Percentiles rank a stretch among this genome's conserved stretches.
Evolutionary conservation across 306 rosid species (phyloP).

Genomic region (Prunus armeniaca): DNA sequence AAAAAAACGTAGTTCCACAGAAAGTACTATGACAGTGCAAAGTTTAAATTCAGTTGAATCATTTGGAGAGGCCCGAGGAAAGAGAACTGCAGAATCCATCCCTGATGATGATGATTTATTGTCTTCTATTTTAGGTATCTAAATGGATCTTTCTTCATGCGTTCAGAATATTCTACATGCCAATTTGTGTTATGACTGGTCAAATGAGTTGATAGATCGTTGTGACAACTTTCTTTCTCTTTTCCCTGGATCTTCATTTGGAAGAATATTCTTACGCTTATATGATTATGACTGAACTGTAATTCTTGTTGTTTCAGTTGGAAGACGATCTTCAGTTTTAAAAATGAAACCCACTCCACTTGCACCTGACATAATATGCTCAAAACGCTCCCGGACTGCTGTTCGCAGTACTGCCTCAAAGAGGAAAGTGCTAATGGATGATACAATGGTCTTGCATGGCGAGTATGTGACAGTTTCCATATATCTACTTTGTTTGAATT

Average conservation of each 20-base stretch:
- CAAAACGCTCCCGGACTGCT: slow-evolving; percentile 56
- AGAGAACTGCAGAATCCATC: slow-evolving; percentile 59
- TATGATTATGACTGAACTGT: slow-evolving; percentile 26
- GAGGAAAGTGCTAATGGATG: slow-evolving; percentile 97
- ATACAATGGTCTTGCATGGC: slow-evolving; percentile 95
- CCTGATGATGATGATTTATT: slow-evolving; percentile 95
- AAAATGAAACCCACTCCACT: slow-evolving; percentile 82
- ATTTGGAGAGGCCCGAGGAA: slow-evolving; percentile 52
- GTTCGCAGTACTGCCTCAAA: slow-evolving; percentile 56
- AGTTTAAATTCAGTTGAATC: slow-evolving; percentile 73
- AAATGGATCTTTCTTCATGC: slow-evolving; percentile 9
- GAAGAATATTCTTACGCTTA: background rate
- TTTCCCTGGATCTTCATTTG: background rate
- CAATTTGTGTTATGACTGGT: slow-evolving; percentile 2
- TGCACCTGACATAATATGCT: slow-evolving; percentile 49
- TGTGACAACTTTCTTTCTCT: background rate
- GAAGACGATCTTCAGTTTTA: slow-evolving; percentile 79
- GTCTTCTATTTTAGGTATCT: slow-evolving; percentile 93
- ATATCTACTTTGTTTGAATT: slow-evolving; percentile 17
- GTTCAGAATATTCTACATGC: slow-evolving; percentile 7
- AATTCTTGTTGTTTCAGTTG: slow-evolving; percentile 59
- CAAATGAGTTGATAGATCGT: slow-evolving; percentile 9
- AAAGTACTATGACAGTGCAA: slow-evolving; percentile 70
- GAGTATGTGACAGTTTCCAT: slow-evolving; percentile 67
- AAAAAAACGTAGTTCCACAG: slow-evolving; percentile 83